Conservation (phyloP, 108 stramenopile genomes). For the Cyclotella kingstonii region DNA sequence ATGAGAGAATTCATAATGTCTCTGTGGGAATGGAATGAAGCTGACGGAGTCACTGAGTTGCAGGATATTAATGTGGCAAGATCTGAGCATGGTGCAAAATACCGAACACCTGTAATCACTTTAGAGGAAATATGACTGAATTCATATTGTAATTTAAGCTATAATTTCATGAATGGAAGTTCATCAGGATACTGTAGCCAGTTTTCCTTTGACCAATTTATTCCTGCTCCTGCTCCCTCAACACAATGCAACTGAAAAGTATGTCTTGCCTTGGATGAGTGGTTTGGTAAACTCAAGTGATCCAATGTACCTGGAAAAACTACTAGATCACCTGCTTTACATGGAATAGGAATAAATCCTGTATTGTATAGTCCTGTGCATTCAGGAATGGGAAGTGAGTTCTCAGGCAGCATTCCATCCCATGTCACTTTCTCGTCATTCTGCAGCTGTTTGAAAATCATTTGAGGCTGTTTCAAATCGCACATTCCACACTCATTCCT, state of each 20-base stretch:
- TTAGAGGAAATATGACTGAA: slow-evolving; percentile 36
- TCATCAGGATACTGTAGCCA: slow-evolving; percentile 88
- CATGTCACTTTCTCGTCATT: slow-evolving; percentile 27
- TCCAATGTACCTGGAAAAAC: slow-evolving; percentile 85
- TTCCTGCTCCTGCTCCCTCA: slow-evolving; percentile 70
- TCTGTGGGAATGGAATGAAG: slow-evolving; percentile 18
- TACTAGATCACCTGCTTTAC: slow-evolving; percentile 86
- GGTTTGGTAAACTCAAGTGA: slow-evolving; percentile 88
- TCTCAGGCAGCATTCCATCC: slow-evolving; percentile 72
- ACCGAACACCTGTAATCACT: slow-evolving; percentile 17
- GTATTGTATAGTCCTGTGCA: slow-evolving; percentile 52
- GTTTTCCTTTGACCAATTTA: slow-evolving; percentile 78
- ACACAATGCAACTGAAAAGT: slow-evolving; percentile 93
- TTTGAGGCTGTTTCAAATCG: slow-evolving; percentile 39
- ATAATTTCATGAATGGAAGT: slow-evolving; percentile 51
- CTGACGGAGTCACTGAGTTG: not conserved
- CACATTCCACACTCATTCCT: slow-evolving; percentile 16
- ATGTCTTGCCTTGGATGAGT: slow-evolving; percentile 62
- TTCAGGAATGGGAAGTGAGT: slow-evolving; percentile 33
- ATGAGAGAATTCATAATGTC: slow-evolving; percentile 56
- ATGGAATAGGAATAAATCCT: slow-evolving; percentile 84
- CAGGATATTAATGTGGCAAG: not conserved
- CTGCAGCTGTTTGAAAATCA: slow-evolving; percentile 42
- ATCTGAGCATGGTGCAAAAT: slow-evolving; percentile 1
- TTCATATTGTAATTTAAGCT: not conserved